Evolutionary conservation across 1,284 basidiomycete genomes (phyloP), one percentile per base, ranked within the genome.

Genomic region (Puccinia horiana): DNA sequence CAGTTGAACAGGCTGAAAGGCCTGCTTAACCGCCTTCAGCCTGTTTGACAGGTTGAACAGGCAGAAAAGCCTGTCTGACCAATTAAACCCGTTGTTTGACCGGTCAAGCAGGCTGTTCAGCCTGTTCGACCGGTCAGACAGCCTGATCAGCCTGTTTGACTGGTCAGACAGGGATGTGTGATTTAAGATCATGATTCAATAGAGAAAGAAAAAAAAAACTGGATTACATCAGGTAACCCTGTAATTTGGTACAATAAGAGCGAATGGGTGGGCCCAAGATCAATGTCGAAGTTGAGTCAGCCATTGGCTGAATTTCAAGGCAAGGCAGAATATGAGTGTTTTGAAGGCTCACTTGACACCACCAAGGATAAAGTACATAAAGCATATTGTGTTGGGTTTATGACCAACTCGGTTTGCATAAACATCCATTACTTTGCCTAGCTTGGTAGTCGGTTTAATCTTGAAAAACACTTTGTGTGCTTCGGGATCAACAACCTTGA

Each of bases 381-480:
- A 81, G 44, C 80, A 54, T 26, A 81, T 72, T 74, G 72, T 47
- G 40, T 35, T 52, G 12, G 58, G 58, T 11, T 65, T 32, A 37
- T 81, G 70, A 18, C 80, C 80, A 14, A 61, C 94, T 87, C 96
- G 95, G 87, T 90, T 91, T 78, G 95, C 95, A 88, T 98, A 98
- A 37, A 95, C 95, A 84, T 91, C 92, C 88, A 96, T 92, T 35
- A 98, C 91, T 89, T 98, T 98, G 89, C 92, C 93, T 84, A 97
- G 89, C 90, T 93, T 95, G 72, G 95, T 97, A 86, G 91, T 94
- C 85, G 93, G 91, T 89, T 97, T 97, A 89, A 98, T 97, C 90
- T 98, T 98, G 91, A 98, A 98, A 88, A 94, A 97, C 63, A 97
- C 94, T 87, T 98, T 95, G 82, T 96, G 93, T 72, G 94, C 93